These are phyloP conservation scores for Fomitopsis betulina DNA, from an alignment of 1,284 basidiomycete genomes.

Conservation along the genomic window DNA sequence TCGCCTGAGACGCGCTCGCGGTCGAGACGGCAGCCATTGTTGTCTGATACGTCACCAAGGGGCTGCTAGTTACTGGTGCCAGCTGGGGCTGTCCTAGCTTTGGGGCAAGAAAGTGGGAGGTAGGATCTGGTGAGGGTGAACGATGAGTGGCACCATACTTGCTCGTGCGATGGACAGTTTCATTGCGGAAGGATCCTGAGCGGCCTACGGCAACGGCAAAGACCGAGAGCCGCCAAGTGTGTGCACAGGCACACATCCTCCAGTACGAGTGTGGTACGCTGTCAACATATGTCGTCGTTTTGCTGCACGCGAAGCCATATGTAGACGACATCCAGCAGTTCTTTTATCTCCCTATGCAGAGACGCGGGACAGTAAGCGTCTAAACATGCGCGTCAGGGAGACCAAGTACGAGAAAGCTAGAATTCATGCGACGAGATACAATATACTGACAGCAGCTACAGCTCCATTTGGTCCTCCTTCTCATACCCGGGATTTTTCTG, in stretches of 20 bases:
- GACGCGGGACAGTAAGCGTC: too few relatives aligned
- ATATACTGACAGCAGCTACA: slow-evolving; percentile 34
- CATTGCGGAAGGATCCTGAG: neutral
- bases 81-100: neutral
- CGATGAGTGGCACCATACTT: slow-evolving; percentile 1
- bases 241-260: neutral
- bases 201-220: neutral
- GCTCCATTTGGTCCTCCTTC: slow-evolving; percentile 78
- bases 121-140: neutral
- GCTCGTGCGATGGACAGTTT: slow-evolving; percentile 3
- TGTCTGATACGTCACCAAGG: neutral
- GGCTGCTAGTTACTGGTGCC: neutral
- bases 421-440: slow-evolving; percentile 6
- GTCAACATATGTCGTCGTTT: too few relatives aligned
- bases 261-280: too few relatives aligned
- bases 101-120: neutral
- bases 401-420: slow-evolving; percentile 2
- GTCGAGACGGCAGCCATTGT: slow-evolving; percentile 13
- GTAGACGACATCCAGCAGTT: too few relatives aligned
- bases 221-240: neutral
- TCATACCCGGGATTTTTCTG: slow-evolving; percentile 86
- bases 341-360: too few relatives aligned
- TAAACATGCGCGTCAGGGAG: neutral
- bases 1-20: slow-evolving; percentile 4
- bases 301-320: too few relatives aligned